phyloP scores from a whole-genome alignment of 208 protist genomes.

The Balamuthia mandrillaris region DNA sequence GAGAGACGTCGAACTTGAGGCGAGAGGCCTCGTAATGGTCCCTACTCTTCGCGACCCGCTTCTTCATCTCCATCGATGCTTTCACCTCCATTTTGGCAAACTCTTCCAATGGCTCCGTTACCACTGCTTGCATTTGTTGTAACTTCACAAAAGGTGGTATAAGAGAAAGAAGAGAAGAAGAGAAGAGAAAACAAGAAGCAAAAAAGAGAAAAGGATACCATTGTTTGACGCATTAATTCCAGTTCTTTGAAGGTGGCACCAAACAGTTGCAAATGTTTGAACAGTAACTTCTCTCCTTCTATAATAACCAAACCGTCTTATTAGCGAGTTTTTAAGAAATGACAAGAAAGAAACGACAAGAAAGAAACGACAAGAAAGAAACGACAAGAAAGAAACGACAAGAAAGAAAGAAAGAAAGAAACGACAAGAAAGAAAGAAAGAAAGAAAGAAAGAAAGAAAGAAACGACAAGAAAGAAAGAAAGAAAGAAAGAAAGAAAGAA shows the following conservation, averaged over 20 bases:
- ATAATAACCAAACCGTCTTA: background rate
- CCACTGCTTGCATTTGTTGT: background rate
- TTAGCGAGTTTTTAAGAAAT: background rate
- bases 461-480: too few relatives aligned
- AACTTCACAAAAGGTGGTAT: background rate
- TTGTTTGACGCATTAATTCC: background rate
- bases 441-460: too few relatives aligned
- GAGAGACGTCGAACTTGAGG: conserved; percentile 8
- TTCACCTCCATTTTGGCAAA: conserved; percentile 12
- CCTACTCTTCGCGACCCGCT: background rate
- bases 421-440: too few relatives aligned
- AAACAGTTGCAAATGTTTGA: background rate
- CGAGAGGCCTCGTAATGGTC: conserved; percentile 3
- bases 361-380: too few relatives aligned
- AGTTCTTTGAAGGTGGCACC: background rate
- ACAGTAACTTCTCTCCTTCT: background rate
- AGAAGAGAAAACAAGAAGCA: background rate
- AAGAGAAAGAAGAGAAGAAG: background rate
- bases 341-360: background rate
- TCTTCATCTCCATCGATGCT: conserved; percentile 9
- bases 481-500: too few relatives aligned
- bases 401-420: too few relatives aligned
- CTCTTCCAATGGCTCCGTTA: background rate
- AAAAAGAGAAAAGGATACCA: background rate
- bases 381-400: too few relatives aligned